Evolutionary conservation across 2,329 filamentous ascomycete genomes (phyloP).

Genomic region (Byssothecium circinans): DNA sequence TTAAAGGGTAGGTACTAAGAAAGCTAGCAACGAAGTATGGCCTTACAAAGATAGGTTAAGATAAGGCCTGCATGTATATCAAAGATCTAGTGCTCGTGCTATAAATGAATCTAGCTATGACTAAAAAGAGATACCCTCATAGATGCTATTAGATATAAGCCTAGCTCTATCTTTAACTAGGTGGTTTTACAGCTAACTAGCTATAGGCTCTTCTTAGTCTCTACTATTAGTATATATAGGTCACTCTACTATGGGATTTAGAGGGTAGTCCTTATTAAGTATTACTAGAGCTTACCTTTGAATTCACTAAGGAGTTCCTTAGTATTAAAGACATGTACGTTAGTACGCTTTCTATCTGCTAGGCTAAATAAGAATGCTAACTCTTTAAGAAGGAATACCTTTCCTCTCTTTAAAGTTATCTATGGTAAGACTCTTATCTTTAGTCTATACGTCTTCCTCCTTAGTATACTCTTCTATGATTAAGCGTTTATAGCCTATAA

Average conservation of each 20-base stretch:
- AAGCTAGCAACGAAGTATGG: constrained; percentile 15
- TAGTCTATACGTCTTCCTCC: constrained; percentile 34
- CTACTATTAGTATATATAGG: constrained; percentile 17
- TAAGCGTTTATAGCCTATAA: constrained; percentile 36
- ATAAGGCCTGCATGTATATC: constrained; percentile 12
- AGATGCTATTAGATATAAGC: constrained; percentile 14
- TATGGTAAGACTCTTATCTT: constrained; percentile 37
- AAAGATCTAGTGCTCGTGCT: constrained; percentile 14
- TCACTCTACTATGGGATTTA: constrained; percentile 17
- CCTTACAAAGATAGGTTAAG: constrained; percentile 8
- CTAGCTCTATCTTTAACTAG: constrained; percentile 16
- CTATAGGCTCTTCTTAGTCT: constrained; percentile 15
- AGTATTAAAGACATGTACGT: constrained; percentile 24
- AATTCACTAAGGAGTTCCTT: constrained; percentile 20
- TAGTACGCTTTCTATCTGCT: constrained; percentile 10
- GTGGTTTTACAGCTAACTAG: constrained; percentile 12
- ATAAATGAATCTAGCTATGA: constrained; percentile 14
- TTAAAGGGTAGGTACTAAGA: constrained; percentile 7
- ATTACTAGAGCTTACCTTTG: constrained; percentile 17
- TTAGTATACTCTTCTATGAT: constrained; percentile 39
- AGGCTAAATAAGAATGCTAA: constrained; percentile 1
- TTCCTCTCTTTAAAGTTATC: constrained; percentile 36
- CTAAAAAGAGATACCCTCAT: constrained; percentile 10
- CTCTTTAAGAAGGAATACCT: constrained; percentile 27
- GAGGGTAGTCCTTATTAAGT: constrained; percentile 14